Evolutionary conservation across 768 basidiomycete genomes (phyloP).

Genomic region (Phlebiopsis gigantea): DNA sequence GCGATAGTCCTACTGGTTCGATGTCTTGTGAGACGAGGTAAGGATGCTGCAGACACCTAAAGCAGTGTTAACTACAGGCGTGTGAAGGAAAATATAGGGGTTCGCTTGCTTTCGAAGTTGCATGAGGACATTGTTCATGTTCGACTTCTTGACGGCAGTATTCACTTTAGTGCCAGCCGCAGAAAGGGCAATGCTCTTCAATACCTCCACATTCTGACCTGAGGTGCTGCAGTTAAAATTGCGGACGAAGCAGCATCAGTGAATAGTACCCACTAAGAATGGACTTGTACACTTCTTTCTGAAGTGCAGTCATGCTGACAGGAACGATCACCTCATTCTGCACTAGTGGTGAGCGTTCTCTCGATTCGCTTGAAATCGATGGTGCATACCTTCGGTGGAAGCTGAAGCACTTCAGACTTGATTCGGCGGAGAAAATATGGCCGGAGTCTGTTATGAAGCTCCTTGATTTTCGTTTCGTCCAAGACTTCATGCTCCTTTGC

Average conservation of each 20-base stretch:
- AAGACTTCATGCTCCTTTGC: constrained; percentile 74
- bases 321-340: constrained; percentile 92
- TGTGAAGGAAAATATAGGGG: background rate
- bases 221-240: constrained; percentile 1
- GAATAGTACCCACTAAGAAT: constrained; percentile 56
- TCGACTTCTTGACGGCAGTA: constrained; percentile 38
- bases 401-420: constrained; percentile 87
- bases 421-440: constrained; percentile 93
- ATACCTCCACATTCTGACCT: constrained; percentile 69
- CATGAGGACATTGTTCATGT: constrained; percentile 83
- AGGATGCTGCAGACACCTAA: constrained; percentile 86
- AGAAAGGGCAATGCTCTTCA: constrained; percentile 53
- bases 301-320: constrained; percentile 79
- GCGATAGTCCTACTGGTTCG: constrained; percentile 59
- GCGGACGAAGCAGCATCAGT: background rate
- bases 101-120: constrained; percentile 72
- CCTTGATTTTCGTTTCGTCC: constrained; percentile 72
- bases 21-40: constrained; percentile 79
- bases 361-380: background rate
- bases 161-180: constrained; percentile 25
- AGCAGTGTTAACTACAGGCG: background rate
- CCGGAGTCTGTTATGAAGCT: constrained; percentile 71
- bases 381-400: constrained; percentile 77
- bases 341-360: background rate
- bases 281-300: constrained; percentile 83